phyloP scores from a whole-genome alignment of 2,329 filamentous ascomycete species.

The Arthrobotrys iridis region DNA sequence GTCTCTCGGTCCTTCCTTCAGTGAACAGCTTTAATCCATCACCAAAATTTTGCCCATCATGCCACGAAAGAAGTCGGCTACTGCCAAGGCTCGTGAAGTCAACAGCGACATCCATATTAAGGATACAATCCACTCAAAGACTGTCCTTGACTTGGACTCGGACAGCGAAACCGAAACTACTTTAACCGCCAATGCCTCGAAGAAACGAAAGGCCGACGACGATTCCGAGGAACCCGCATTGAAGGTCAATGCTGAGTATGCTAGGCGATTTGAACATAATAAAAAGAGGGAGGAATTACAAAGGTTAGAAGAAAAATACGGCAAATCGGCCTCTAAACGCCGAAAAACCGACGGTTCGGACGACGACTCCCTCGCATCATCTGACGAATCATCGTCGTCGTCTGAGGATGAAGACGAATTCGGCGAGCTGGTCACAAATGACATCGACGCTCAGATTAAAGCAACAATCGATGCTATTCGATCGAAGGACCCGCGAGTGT shows the following conservation, averaged over 20 bases:
- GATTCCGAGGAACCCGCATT: constrained; percentile 64
- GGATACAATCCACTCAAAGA: constrained; percentile 22
- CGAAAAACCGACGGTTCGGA: constrained; percentile 42
- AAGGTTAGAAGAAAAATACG: constrained; percentile 85
- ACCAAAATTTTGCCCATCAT: constrained; percentile 7
- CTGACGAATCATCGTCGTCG: constrained; percentile 71
- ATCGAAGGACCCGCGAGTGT: constrained; percentile 89
- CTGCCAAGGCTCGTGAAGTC: constrained; percentile 45
- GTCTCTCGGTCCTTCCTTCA: background rate
- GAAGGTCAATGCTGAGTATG: constrained; percentile 90
- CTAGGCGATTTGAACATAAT: constrained; percentile 90
- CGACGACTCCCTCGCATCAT: constrained; percentile 63
- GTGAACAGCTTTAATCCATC: background rate
- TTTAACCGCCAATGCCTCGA: constrained; percentile 3
- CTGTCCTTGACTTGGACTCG: constrained; percentile 40
- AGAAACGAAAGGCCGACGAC: constrained; percentile 46
- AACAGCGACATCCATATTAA: constrained; percentile 37
- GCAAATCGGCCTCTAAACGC: constrained; percentile 62
- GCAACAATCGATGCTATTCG: constrained; percentile 87
- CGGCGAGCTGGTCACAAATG: constrained; percentile 84
- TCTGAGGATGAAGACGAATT: constrained; percentile 90
- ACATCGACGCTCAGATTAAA: constrained; percentile 85
- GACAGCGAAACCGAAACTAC: constrained; percentile 36
- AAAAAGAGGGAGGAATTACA: constrained; percentile 93
- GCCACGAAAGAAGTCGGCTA: constrained; percentile 50